Evolutionary conservation across 208 protist genomes (phyloP).

Genomic region (Trypanosomatidae sp.): DNA sequence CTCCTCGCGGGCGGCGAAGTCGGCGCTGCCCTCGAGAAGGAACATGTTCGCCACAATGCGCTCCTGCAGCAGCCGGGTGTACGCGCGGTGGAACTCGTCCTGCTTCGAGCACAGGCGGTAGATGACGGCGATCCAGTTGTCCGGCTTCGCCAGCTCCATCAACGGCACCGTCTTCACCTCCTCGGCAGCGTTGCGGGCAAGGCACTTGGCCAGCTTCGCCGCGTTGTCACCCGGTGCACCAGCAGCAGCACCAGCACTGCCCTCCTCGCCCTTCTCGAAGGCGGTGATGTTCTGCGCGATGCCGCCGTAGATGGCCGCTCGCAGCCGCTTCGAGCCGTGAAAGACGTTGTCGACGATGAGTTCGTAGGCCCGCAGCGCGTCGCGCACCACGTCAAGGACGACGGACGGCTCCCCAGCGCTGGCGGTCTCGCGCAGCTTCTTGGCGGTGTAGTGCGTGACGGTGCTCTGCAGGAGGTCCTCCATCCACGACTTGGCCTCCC

Average conservation of each 20-base stretch:
- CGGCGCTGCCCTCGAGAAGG: constrained; percentile 6
- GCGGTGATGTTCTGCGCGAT: constrained; percentile 15
- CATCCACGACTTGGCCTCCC: constrained; percentile 31
- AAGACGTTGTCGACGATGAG: constrained; percentile 24
- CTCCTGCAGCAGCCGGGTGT: constrained; percentile 35
- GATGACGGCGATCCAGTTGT: constrained; percentile 42
- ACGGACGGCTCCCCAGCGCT: constrained; percentile 7
- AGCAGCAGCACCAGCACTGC: too few relatives aligned
- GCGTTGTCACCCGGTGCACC: constrained; percentile 18
- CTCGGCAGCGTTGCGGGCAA: constrained; percentile 25
- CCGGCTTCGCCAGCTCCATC: constrained; percentile 4
- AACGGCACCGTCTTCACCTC: constrained; percentile 22
- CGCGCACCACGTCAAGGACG: constrained; percentile 20
- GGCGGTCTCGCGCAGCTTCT: constrained; percentile 15
- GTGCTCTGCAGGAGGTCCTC: constrained; percentile 28
- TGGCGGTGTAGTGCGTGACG: constrained; percentile 23
- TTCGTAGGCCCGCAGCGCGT: constrained; percentile 21
- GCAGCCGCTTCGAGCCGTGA: constrained; percentile 13
- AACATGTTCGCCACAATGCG: constrained; percentile 37
- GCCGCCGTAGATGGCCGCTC: constrained; percentile 19
- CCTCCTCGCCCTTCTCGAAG: constrained; percentile 11
- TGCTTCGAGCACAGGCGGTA: constrained; percentile 41
- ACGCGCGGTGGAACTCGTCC: constrained; percentile 41
- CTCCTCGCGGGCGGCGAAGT: constrained; percentile 29
- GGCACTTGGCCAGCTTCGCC: constrained; percentile 26